Base-by-base conservation (phyloP, 2,329 filamentous ascomycete genomes). In the Colletotrichum brevisporum region DNA sequence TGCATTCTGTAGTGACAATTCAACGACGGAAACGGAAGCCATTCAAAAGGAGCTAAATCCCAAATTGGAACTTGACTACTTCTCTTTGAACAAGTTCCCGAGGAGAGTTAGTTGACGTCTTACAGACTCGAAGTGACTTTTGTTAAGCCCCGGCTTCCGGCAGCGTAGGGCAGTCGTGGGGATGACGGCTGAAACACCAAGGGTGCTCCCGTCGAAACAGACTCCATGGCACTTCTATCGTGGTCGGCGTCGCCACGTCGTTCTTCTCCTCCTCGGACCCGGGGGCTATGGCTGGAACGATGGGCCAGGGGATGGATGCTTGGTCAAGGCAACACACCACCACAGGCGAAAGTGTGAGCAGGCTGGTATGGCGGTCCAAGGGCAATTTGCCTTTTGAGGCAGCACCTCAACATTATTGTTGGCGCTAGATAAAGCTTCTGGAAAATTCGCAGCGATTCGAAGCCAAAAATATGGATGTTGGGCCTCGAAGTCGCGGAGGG, bases 371-470 rank as follows among this genome's bases (percentile, higher is more conserved):
- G 13, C 8, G 50, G 50, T 12, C 50, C 24, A 15, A 45, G 13
- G 5, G 36, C 31, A 18, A 16, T 2, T 51, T n/a, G 36, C 13
- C 18, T 21, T 61, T 60, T 1, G 13, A 31, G 12, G 13, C 9
- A 26, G 21, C n/a, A 36, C n/a, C n/a, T n/a, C n/a, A n/a, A n/a
- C 12, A 36, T 9, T 41, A 21, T 12, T 3, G 31, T 24, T 26
- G 48, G 48, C 48, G 27, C 26, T 26, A 52, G 27, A 13, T 5
- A 54, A 58, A 58, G 39, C 61, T 59, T 48, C 45, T 56, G 45
- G 39, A 64, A 56, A 64, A 27, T 56, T 48, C 53, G 8, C 31
- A 36, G 27, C 12, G 55, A 21, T n/a, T 24, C 36, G 21, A 48
- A 43, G 47, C 27, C 43, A 24, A 27, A 52, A 48, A 68, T 12